Conservation (phyloP, 78 protist genomes). For the Neovahlkampfia damariscottae region DNA sequence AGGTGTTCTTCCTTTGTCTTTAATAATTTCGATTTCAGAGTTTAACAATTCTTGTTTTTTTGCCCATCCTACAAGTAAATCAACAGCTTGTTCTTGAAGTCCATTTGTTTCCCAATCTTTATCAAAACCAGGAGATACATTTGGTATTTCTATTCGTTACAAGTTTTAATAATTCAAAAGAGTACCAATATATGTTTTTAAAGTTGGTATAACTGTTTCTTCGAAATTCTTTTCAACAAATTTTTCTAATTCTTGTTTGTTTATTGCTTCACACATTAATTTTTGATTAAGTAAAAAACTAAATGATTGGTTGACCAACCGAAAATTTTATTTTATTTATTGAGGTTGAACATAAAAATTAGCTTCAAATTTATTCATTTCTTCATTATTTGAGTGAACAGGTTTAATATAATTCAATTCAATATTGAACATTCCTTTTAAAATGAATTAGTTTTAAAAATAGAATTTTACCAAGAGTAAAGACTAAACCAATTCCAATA, state of each 20-base stretch:
- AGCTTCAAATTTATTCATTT: too few relatives aligned
- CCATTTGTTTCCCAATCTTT: conserved; percentile 66
- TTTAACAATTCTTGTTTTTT: conserved; percentile 42
- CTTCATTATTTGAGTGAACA: too few relatives aligned
- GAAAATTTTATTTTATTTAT: neutral
- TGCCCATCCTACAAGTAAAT: conserved; percentile 47
- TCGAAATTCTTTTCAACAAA: conserved; percentile 34
- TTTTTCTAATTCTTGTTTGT: conserved; percentile 23
- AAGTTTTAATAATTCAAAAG: too few relatives aligned
- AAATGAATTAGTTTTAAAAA: too few relatives aligned
- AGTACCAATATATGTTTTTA: conserved; percentile 30
- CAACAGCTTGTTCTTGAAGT: conserved; percentile 45
- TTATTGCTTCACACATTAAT: conserved; percentile 4
- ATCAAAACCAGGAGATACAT: conserved; percentile 67
- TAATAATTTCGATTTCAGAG: conserved; percentile 27
- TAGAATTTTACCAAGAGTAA: too few relatives aligned
- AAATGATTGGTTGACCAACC: neutral
- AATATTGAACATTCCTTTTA: too few relatives aligned
- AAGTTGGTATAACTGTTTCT: conserved; percentile 27
- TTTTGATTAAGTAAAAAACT: neutral
- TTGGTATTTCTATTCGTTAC: conserved; percentile 57
- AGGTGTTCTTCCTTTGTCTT: conserved; percentile 52
- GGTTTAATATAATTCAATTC: too few relatives aligned
- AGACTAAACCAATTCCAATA: too few relatives aligned
- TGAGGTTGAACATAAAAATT: too few relatives aligned